Conservation (phyloP, 176 grass and related monocot genomes). For the Eremochloa ophiuroides region DNA sequence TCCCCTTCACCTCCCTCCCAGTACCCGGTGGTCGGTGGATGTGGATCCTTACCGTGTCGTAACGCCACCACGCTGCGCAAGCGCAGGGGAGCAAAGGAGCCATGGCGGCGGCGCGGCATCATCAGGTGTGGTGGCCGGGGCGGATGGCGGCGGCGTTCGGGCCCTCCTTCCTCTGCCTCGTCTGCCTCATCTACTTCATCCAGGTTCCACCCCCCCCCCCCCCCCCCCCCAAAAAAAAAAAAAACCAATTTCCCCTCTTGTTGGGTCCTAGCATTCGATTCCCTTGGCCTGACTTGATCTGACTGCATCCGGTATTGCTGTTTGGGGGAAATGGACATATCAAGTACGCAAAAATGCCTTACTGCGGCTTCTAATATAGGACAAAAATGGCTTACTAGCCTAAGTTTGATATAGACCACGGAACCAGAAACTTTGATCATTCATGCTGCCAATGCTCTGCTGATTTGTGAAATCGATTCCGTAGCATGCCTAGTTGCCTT, state of each 20-base stretch:
- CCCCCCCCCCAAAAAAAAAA: no score
- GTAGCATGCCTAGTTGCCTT: neutral
- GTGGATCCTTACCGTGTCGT: neutral
- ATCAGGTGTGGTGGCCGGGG: constrained; percentile 24
- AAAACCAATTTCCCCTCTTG: neutral
- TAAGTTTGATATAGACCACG: neutral
- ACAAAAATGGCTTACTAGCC: neutral
- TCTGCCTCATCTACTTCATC: constrained; percentile 74
- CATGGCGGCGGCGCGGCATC: constrained; percentile 32
- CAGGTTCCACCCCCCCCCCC: constrained; percentile 29
- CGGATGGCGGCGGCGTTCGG: constrained; percentile 55
- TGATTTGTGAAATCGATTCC: neutral
- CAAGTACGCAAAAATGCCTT: neutral
- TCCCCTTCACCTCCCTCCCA: neutral
- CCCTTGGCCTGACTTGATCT: neutral
- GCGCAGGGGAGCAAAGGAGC: neutral
- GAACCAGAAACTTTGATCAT: neutral
- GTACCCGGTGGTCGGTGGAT: neutral
- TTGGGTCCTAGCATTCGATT: neutral
- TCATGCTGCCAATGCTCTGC: neutral
- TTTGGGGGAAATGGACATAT: neutral
- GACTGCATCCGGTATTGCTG: no score
- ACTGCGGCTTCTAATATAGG: neutral
- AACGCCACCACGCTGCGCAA: neutral
- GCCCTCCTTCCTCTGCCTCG: constrained; percentile 62